Evolutionary conservation across 257 asterid genomes (phyloP).

Genomic region (Rhazya stricta): DNA sequence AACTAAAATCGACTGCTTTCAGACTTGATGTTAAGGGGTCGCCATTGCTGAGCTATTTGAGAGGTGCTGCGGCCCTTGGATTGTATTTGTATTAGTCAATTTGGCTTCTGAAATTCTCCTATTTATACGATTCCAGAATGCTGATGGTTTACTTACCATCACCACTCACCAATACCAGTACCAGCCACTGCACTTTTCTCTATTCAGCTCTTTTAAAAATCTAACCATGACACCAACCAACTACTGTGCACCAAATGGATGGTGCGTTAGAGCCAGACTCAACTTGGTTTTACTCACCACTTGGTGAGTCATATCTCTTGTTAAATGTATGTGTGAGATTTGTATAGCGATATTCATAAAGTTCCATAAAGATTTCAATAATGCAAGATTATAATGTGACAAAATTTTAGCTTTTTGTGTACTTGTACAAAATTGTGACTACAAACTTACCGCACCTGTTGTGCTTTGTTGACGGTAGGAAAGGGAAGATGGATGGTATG

Average conservation of each 20-base stretch:
- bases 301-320: neutral
- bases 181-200: constrained; percentile 1
- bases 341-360: neutral
- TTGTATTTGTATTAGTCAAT: neutral
- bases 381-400: neutral
- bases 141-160: constrained; percentile 11
- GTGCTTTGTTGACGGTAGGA: neutral
- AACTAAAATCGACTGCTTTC: neutral
- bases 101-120: neutral
- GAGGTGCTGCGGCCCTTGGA: constrained; percentile 1
- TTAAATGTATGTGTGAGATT: neutral
- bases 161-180: constrained; percentile 1
- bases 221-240: constrained; percentile 3
- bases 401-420: neutral
- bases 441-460: neutral
- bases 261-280: constrained; percentile 39
- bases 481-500: neutral
- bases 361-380: too few relatives aligned
- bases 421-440: neutral
- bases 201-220: neutral
- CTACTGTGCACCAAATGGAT: constrained; percentile 31
- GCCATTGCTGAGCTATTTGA: neutral
- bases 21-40: neutral
- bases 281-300: constrained; percentile 15
- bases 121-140: neutral